Base-by-base conservation (phyloP, 2,329 filamentous ascomycete genomes). In the Fusarium sp. region DNA sequence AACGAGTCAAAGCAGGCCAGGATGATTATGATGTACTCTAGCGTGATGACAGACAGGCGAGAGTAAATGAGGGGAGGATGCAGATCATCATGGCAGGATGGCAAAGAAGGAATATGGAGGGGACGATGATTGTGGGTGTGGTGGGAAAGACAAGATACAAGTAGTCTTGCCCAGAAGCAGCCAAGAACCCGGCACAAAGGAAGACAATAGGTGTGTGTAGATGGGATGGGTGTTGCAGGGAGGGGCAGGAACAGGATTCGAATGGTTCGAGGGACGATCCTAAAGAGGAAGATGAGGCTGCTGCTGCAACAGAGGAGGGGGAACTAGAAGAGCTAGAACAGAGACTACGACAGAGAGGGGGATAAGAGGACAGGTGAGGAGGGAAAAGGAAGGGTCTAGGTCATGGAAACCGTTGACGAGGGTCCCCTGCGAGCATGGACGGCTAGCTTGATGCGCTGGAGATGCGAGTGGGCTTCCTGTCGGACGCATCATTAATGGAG, bases 71-170 rank as follows among this genome's bases (percentile, higher is more conserved):
- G 60, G 18, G 64, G 41, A 63, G 37, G 54, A 35, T 27, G 62
- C 57, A 76, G 64, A 70, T 70, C 66, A 70, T 60, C 62, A 63
- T 65, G 48, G 63, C 62, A 66, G 48, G 48, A 52, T 65, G 62
- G 43, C 43, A 71, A 64, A 64, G 74, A 67, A 50, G 48, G 33
- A 45, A 43, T 50, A 71, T 62, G 67, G 67, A 72, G 43, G 13
- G 64, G 41, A 64, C 29, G 64, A 72, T 62, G 74, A 68, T 67
- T 50, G 52, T 65, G 50, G 61, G 63, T 52, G 56, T 22, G 62
- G 64, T 58, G 68, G 72, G 62, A 37, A 24, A 35, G 31, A 43
- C 62, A 69, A 68, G 67, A 72, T 78, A 78, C 57, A 77, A 77
- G 71, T 76, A 78, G 65, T 68, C 43, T 54, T 31, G 52, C 52